Evolutionary conservation across 2,329 filamentous ascomycete species (phyloP), one percentile per base, ranked within the genome.

Genomic region (Microdochium trichocladiopsis): DNA sequence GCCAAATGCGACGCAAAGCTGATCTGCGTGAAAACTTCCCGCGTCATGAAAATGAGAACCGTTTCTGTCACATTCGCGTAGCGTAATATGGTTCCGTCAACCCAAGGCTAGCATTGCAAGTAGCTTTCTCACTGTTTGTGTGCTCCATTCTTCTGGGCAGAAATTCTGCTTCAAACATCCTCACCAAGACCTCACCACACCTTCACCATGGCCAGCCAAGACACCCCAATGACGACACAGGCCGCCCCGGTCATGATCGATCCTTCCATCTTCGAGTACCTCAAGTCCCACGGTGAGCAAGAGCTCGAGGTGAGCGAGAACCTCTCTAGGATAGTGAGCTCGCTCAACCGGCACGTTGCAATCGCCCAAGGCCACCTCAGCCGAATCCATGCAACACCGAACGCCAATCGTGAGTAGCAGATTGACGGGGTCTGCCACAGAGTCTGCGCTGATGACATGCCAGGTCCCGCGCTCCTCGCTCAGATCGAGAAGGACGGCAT

Each of bases 231-330:
- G 41, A 45, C 41, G 18, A 28, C 47, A 5, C 47, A 28, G 24
- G 47, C 47, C 25, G 22, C 53, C 11, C 53, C 69, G 50, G 73
- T 71, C 52, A 82, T 87, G 78, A 84, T 94, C 63, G 86, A 95
- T 67, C 86, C 89, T 55, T 79, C 81, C 58, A 89, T 97, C 68
- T 96, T 97, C 70, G 83, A 91, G 64, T 81, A 87, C 61, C 84
- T 99, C 56, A 93, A 96, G 71, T 75, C 80, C 54, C 92, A 92
- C 69, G 90, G 96, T 61, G 94, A 97, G 61, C 87, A 95, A 69
- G 94, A 97, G 67, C 79, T 83, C 9, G 77, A 80, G 51, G 84
- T 95, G 51, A 84, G 89, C 63, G 93, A 97, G 74, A 84, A 89
- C 63, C 80, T 99, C 53, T 83, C 86, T 58, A 84, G 90, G 53